Base-by-base conservation (phyloP, 305 asterid genomes). In the Fraxinus velutina region DNA sequence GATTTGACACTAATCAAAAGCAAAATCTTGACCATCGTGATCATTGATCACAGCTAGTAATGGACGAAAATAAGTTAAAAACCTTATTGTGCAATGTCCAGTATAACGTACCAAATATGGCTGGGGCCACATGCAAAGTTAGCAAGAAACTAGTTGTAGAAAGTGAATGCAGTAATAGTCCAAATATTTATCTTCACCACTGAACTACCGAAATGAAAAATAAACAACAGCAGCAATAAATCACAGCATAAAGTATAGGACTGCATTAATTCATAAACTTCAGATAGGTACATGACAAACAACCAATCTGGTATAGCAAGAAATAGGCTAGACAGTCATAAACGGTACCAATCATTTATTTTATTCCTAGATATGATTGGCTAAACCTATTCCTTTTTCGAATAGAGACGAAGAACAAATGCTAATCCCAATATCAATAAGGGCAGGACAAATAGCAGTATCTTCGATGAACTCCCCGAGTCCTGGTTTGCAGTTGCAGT, bases 381-480 rank as follows among this genome's bases (percentile, higher is more conserved):
- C 55, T 44, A 12, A 78, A 78, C 75, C 75, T 83, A 75, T 24
- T 79, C 80, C 52, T 75, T 68, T 60, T 81, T 79, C 73, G 72
- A 70, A 71, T 76, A 60, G 83, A 62, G 64, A 76, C 89, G 88
- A 7, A 78, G 55, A 70, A 82, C 85, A 15, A 80, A 79, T 0
- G 91, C 91, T 21, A 83, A 47, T 27, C 83, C 90, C 80, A 87
- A 36, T 27, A 89, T 82, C 83, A 89, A 62, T 12, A 89, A 82
- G 64, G 90, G 89, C 12, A 85, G 9, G 64, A 87, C 17, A 80
- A 83, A 87, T 24, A 83, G 86, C 73, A 85, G 52, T n/a, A 85
- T 74, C 88, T 85, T 89, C 19, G 80, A 74, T 30, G 82, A 68
- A 68, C 30, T 60, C 81, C 88, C 78, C 55, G 87, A 52, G 37